phyloP scores from a whole-genome alignment of 768 basidiomycete species.

The Xerocomus spinulosus region DNA sequence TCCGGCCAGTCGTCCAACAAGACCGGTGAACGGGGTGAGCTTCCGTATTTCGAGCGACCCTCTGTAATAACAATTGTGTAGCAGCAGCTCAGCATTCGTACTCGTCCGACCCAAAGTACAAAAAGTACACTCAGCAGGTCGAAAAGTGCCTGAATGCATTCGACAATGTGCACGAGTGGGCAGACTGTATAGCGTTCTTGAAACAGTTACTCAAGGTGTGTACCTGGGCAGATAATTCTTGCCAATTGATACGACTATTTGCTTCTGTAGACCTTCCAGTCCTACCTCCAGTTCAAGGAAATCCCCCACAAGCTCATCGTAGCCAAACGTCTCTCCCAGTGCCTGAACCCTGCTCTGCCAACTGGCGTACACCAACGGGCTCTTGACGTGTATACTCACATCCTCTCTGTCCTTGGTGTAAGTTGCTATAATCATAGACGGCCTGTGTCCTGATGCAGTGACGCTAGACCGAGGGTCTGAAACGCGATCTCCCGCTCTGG shows the following conservation, averaged over 20 bases:
- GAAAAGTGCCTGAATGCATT: constrained; percentile 92
- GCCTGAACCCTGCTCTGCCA: constrained; percentile 95
- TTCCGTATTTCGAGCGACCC: not conserved
- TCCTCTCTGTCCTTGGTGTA: constrained; percentile 88
- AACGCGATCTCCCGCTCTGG: constrained; percentile 86
- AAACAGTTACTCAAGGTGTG: constrained; percentile 87
- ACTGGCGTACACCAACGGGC: constrained; percentile 96
- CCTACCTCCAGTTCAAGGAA: constrained; percentile 91
- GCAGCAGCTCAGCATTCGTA: constrained; percentile 52
- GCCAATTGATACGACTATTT: constrained; percentile 2
- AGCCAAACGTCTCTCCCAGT: constrained; percentile 92
- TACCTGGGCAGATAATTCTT: not conserved
- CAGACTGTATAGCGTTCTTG: constrained; percentile 96
- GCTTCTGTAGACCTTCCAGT: constrained; percentile 76
- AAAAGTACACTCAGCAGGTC: constrained; percentile 88
- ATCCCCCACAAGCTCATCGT: constrained; percentile 94
- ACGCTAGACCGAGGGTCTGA: constrained; percentile 75
- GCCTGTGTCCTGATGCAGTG: constrained; percentile 7
- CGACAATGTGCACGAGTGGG: constrained; percentile 97
- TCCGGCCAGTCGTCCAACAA: constrained; percentile 15
- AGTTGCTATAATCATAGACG: constrained; percentile 26
- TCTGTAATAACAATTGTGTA: constrained; percentile 18
- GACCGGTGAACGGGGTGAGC: constrained; percentile 31
- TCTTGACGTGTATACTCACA: constrained; percentile 90
- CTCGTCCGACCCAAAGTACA: constrained; percentile 85